These are phyloP conservation scores for Pythium utonaiense DNA, from an alignment of 352 stramenopile genomes.

Conservation along the genomic window DNA sequence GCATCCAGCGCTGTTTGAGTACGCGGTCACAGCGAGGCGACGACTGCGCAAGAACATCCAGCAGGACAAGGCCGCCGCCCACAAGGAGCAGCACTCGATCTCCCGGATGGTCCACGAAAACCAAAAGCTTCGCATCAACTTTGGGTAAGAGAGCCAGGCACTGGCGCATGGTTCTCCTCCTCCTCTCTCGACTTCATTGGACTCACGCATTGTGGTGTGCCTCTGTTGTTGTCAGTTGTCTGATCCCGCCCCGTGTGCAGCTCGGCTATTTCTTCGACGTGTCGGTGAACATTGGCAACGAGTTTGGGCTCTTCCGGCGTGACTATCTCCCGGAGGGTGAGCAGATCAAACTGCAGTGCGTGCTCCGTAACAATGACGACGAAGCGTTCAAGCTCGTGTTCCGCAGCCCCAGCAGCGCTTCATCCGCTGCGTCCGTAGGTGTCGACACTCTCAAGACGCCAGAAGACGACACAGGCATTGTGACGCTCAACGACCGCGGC, in stretches of 20 bases:
- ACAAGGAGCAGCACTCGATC: constrained; percentile 48
- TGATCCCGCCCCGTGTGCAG: constrained; percentile 52
- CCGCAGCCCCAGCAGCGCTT: constrained; percentile 15
- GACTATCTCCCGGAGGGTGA: constrained; percentile 42
- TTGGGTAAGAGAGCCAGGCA: constrained; percentile 39
- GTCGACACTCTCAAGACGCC: background rate
- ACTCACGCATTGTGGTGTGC: background rate
- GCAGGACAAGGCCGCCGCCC: constrained; percentile 47
- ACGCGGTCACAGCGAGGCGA: constrained; percentile 42
- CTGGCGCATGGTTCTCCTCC: too few species aligned
- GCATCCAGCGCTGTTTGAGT: constrained; percentile 42
- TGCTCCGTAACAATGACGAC: constrained; percentile 35
- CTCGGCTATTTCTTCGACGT: constrained; percentile 58
- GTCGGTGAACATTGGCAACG: constrained; percentile 73
- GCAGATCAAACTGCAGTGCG: constrained; percentile 45
- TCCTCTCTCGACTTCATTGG: too few species aligned
- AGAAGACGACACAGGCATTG: constrained; percentile 23
- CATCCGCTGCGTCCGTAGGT: constrained; percentile 15
- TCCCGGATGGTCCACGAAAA: constrained; percentile 76
- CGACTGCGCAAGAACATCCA: constrained; percentile 53
- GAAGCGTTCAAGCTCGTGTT: constrained; percentile 29
- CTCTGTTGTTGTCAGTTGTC: constrained; percentile 33
- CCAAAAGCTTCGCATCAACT: constrained; percentile 79
- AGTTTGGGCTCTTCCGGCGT: constrained; percentile 76
- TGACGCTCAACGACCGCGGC: constrained; percentile 58